Evolutionary conservation across 1,139 yeast species (phyloP).

Genomic region (Pichia inconspicua): DNA sequence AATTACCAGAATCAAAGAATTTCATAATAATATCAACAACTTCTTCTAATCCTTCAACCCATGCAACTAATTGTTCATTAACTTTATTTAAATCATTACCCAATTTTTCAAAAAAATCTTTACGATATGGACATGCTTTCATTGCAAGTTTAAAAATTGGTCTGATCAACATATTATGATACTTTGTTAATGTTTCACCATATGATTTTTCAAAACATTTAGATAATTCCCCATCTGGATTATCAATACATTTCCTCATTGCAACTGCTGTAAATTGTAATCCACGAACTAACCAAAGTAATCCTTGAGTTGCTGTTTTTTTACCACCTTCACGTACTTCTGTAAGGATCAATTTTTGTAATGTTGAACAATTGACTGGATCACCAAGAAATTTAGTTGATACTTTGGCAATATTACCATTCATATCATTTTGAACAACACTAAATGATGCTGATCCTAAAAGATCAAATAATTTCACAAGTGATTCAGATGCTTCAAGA

Average conservation of each 20-base stretch:
- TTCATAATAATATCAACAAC: conserved; percentile 68
- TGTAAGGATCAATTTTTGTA: conserved; percentile 66
- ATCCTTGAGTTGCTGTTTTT: conserved; percentile 85
- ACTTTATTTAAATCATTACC: conserved; percentile 68
- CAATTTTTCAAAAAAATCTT: conserved; percentile 73
- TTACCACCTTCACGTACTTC: conserved; percentile 54
- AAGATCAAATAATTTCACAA: conserved; percentile 75
- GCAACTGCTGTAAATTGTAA: conserved; percentile 85
- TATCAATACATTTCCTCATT: conserved; percentile 67
- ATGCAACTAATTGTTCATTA: conserved; percentile 49
- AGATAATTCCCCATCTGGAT: conserved; percentile 56
- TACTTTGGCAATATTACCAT: conserved; percentile 75
- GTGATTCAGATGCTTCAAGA: conserved; percentile 75
- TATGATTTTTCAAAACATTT: conserved; percentile 80
- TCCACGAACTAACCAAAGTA: conserved; percentile 82
- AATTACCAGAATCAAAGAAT: conserved; percentile 72
- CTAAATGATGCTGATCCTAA: conserved; percentile 80
- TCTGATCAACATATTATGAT: conserved; percentile 73
- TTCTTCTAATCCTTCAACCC: conserved; percentile 72
- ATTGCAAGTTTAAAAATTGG: conserved; percentile 89
- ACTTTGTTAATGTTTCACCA: conserved; percentile 67
- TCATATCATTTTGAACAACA: conserved; percentile 83
- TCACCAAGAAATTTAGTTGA: conserved; percentile 56
- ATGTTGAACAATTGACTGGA: conserved; percentile 56
- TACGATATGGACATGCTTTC: conserved; percentile 93